phyloP scores from a whole-genome alignment of 495 filamentous ascomycete genomes.

The Beverwykella pulmonaria region DNA sequence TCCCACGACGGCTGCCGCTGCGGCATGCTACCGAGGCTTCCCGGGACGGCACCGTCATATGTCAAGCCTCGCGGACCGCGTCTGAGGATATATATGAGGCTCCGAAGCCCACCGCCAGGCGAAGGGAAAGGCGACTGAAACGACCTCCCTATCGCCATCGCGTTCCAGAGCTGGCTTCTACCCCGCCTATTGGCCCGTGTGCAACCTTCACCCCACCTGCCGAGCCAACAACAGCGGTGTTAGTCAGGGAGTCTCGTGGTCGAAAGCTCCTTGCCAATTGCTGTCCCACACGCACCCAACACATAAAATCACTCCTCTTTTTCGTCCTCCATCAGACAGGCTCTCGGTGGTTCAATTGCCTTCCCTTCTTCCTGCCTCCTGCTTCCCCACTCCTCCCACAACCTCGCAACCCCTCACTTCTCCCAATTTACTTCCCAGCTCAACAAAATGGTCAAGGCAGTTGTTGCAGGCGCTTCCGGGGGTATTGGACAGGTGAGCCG shows the following conservation, averaged over 20 bases:
- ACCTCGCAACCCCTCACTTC: neutral
- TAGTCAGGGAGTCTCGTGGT: slow-evolving; percentile 26
- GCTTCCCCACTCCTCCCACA: neutral
- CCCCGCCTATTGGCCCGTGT: slow-evolving; percentile 32
- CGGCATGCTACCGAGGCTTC: slow-evolving; percentile 18
- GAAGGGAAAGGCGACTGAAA: neutral
- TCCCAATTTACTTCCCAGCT: neutral
- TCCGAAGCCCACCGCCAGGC: neutral
- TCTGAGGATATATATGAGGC: slow-evolving; percentile 1
- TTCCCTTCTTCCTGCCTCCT: neutral
- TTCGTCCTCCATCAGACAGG: slow-evolving; percentile 5
- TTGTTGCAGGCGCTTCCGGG: slow-evolving; percentile 94
- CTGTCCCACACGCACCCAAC: slow-evolving; percentile 7
- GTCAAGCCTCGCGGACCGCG: neutral
- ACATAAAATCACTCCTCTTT: neutral
- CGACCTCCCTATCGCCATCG: neutral
- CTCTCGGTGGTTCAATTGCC: slow-evolving; percentile 1
- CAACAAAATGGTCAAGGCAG: slow-evolving; percentile 51
- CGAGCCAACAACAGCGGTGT: slow-evolving; percentile 12
- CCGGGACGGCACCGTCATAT: slow-evolving; percentile 9
- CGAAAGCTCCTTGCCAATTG: slow-evolving; percentile 20
- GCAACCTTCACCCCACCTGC: slow-evolving; percentile 10
- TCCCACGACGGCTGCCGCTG: neutral
- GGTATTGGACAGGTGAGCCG: slow-evolving; percentile 91
- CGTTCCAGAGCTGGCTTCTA: neutral